Evolutionary conservation across 257 asterid species (phyloP).

Genomic region (Nicotiana knightiana): DNA sequence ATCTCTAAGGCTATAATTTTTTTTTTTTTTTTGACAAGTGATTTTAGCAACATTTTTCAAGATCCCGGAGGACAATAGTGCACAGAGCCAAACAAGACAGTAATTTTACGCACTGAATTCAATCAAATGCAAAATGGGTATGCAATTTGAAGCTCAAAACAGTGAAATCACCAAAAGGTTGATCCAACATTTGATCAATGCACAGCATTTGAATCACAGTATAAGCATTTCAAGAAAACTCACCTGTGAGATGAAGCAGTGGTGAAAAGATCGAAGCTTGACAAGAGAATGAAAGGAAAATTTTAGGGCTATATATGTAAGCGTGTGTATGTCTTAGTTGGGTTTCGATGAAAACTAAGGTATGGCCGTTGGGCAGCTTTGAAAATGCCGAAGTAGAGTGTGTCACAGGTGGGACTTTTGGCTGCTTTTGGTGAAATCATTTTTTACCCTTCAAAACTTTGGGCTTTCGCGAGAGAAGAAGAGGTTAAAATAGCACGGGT

Average conservation of each 20-base stretch:
- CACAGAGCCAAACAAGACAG: neutral
- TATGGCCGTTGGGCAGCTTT: slow-evolving; percentile 46
- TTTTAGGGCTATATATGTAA: neutral
- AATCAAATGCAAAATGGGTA: neutral
- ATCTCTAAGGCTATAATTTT: no score
- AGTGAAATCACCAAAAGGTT: neutral
- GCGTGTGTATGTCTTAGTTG: neutral
- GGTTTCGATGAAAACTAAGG: slow-evolving; percentile 66
- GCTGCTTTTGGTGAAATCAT: slow-evolving; percentile 1
- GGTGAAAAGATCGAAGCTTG: neutral
- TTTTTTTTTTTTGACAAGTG: no score
- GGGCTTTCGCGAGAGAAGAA: neutral
- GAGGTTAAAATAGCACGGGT: no score
- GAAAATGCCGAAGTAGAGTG: slow-evolving; percentile 42
- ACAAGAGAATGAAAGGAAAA: neutral
- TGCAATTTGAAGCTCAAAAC: neutral
- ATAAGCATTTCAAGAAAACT: neutral
- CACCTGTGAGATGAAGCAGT: neutral
- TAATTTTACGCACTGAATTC: neutral
- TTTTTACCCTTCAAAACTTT: neutral
- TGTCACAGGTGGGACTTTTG: slow-evolving; percentile 1
- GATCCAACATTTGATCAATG: neutral
- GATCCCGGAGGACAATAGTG: neutral
- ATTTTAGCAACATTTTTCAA: neutral
- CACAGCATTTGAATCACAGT: neutral